phyloP scores from a whole-genome alignment of 2,329 filamentous ascomycete species.

The Alternaria sp. region DNA sequence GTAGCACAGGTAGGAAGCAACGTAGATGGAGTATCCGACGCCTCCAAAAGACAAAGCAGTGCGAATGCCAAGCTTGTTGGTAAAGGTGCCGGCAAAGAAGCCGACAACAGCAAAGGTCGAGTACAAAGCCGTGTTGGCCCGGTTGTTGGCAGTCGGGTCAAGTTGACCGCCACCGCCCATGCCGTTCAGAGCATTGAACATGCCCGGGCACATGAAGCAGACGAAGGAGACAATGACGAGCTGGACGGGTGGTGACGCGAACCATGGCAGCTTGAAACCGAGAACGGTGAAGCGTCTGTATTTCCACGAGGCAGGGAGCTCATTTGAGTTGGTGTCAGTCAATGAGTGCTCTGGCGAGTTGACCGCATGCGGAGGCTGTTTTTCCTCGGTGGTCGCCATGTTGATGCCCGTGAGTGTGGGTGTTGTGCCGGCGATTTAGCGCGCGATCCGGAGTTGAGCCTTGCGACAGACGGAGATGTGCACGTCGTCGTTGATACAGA shows the following conservation, averaged over 20 bases:
- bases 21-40: slow-evolving; percentile 78
- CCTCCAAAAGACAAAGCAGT: slow-evolving; percentile 74
- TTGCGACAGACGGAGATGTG: neutral
- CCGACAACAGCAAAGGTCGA: slow-evolving; percentile 72
- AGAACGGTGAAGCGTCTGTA: slow-evolving; percentile 53
- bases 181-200: slow-evolving; percentile 61
- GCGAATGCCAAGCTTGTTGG: slow-evolving; percentile 76
- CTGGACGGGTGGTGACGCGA: slow-evolving; percentile 58
- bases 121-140: slow-evolving; percentile 74
- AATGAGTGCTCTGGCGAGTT: slow-evolving; percentile 40
- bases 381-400: slow-evolving; percentile 41
- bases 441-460: neutral
- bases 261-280: slow-evolving; percentile 54
- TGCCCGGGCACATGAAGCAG: slow-evolving; percentile 62
- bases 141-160: slow-evolving; percentile 63
- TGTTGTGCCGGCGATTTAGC: neutral
- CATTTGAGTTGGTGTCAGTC: slow-evolving; percentile 39
- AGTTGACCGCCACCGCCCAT: slow-evolving; percentile 59
- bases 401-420: slow-evolving; percentile 5
- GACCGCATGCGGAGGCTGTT: slow-evolving; percentile 29
- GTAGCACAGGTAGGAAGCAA: slow-evolving; percentile 73
- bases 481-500: neutral
- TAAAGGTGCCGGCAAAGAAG: slow-evolving; percentile 73
- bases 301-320: slow-evolving; percentile 55
- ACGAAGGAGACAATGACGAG: slow-evolving; percentile 59